Evolutionary conservation across 805 yeast species (phyloP).

Genomic region (Metschnikowia koreensis): DNA sequence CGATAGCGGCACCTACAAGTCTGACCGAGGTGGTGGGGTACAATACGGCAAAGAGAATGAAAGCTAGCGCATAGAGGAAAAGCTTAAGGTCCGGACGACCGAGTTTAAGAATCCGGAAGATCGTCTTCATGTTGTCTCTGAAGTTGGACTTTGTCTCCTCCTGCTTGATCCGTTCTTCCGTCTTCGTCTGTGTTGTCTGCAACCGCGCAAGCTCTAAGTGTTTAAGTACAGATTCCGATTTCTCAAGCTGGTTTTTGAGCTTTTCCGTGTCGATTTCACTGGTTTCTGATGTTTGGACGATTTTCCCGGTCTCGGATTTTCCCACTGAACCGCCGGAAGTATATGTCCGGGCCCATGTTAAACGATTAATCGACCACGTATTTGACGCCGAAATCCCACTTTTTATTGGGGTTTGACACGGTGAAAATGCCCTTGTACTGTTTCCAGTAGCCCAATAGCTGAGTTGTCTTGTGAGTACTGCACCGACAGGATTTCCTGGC

Average conservation of each 20-base stretch:
- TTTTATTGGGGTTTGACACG: neutral
- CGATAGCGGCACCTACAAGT: constrained; percentile 43
- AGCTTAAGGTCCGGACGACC: constrained; percentile 41
- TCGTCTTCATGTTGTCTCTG: constrained; percentile 34
- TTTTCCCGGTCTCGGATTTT: neutral
- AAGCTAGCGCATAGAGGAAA: constrained; percentile 39
- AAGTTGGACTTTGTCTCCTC: constrained; percentile 27
- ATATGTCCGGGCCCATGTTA: neutral
- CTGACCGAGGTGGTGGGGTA: constrained; percentile 45
- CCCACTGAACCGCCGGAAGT: neutral
- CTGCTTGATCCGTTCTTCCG: constrained; percentile 30
- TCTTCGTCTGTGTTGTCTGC: constrained; percentile 9
- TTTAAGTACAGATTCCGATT: constrained; percentile 9
- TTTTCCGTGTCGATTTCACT: neutral
- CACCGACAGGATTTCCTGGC: neutral
- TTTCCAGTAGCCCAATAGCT: neutral
- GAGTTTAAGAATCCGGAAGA: constrained; percentile 36
- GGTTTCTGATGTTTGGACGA: neutral
- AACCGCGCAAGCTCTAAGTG: constrained; percentile 11
- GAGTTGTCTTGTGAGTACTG: neutral
- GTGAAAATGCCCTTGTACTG: neutral
- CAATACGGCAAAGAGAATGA: constrained; percentile 43
- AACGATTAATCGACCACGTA: neutral
- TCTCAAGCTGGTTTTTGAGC: constrained; percentile 5
- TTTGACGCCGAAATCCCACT: neutral